Evolutionary conservation across 2,329 filamentous ascomycete genomes (phyloP).

Genomic region (Fusarium napiforme): DNA sequence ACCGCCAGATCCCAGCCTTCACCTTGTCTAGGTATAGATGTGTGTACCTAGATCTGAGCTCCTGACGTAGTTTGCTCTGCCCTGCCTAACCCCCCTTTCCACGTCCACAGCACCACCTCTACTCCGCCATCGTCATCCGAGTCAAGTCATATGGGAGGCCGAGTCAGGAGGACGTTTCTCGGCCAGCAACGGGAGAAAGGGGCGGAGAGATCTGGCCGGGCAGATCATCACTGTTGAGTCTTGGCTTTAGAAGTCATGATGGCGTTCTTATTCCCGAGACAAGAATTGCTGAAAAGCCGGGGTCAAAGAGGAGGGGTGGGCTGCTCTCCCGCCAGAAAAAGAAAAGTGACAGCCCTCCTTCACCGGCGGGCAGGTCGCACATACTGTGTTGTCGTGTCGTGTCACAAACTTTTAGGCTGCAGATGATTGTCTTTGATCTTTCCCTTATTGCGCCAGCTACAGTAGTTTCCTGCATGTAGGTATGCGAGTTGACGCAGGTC

Average conservation of each 20-base stretch:
- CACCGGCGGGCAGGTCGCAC: slow-evolving; percentile 15
- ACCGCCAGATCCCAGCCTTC: slow-evolving; percentile 23
- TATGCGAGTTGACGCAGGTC: slow-evolving; percentile 42
- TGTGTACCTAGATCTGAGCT: slow-evolving; percentile 32
- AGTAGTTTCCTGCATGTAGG: slow-evolving; percentile 31
- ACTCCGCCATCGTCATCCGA: slow-evolving; percentile 42
- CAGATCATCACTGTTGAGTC: background rate
- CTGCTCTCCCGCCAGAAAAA: slow-evolving; percentile 25
- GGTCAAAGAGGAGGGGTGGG: slow-evolving; percentile 12
- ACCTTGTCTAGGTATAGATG: slow-evolving; percentile 7
- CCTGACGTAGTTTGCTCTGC: slow-evolving; percentile 29
- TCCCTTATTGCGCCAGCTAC: slow-evolving; percentile 34
- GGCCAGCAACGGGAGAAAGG: slow-evolving; percentile 31
- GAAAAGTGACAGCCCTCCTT: slow-evolving; percentile 24
- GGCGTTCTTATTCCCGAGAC: slow-evolving; percentile 22
- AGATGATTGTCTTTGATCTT: slow-evolving; percentile 31
- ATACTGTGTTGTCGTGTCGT: slow-evolving; percentile 26
- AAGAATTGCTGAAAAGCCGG: slow-evolving; percentile 10
- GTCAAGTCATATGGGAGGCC: slow-evolving; percentile 45
- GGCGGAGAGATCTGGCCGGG: background rate
- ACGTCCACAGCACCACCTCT: slow-evolving; percentile 29
- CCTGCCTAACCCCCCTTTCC: slow-evolving; percentile 21
- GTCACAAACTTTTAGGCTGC: slow-evolving; percentile 29
- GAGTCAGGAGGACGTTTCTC: slow-evolving; percentile 43
- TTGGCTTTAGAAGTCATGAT: background rate